Evolutionary conservation across 495 filamentous ascomycete genomes (phyloP).

Genomic region (Parathielavia hyrcaniae): DNA sequence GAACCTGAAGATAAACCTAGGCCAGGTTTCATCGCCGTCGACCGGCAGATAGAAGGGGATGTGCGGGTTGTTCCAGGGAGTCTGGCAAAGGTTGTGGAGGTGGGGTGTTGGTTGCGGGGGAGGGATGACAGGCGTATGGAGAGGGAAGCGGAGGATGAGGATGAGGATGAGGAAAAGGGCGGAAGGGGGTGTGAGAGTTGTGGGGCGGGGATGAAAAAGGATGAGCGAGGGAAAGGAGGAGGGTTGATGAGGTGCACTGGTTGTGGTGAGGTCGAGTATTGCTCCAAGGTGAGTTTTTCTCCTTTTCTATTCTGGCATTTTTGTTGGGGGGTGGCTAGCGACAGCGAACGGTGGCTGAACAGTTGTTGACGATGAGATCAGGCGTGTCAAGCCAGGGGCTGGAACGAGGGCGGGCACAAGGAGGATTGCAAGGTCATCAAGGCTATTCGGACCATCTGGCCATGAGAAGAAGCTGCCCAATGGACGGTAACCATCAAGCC

Average conservation of each 20-base stretch:
- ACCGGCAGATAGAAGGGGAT: conserved; percentile 14
- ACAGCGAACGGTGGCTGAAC: too few relatives aligned
- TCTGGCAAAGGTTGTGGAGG: conserved; percentile 30
- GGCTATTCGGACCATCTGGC: conserved; percentile 36
- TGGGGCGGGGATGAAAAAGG: conserved; percentile 15
- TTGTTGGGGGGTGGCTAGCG: background rate
- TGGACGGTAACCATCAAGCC: background rate
- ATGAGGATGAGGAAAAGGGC: conserved; percentile 17
- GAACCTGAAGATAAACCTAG: too few relatives aligned
- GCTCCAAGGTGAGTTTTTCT: conserved; percentile 34
- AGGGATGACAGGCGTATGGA: conserved; percentile 9
- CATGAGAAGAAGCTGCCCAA: conserved; percentile 2
- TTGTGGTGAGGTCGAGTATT: conserved; percentile 39
- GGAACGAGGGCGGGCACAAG: conserved; percentile 41
- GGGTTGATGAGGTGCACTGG: conserved; percentile 38
- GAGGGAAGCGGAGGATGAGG: too few relatives aligned
- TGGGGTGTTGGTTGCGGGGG: conserved; percentile 24
- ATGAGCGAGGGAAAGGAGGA: conserved; percentile 5
- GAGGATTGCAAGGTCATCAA: conserved; percentile 39
- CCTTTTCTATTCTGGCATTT: background rate
- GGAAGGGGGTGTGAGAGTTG: conserved; percentile 36
- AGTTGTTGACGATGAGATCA: conserved; percentile 13
- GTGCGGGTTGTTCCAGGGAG: conserved; percentile 29
- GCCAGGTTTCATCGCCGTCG: conserved; percentile 32
- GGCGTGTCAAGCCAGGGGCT: conserved; percentile 40